phyloP scores from a whole-genome alignment of 371 early-diverging fungal species.

The Mortierella sp. region DNA sequence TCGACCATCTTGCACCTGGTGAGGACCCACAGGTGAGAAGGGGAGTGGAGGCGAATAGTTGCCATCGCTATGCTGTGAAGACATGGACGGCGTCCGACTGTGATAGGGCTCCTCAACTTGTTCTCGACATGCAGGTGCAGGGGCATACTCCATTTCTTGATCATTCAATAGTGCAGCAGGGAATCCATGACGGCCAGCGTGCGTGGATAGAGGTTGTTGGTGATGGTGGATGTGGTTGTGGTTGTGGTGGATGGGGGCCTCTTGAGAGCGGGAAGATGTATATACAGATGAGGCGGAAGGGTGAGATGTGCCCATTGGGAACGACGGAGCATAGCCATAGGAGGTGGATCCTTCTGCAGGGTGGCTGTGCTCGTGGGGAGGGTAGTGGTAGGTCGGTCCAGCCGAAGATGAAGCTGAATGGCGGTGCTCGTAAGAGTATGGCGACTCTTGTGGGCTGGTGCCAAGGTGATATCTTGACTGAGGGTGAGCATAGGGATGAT shows the following conservation, averaged over 20 bases:
- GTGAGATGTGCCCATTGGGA: constrained; percentile 32
- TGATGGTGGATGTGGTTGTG: constrained; percentile 8
- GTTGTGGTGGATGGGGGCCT: background rate
- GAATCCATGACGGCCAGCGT: constrained; percentile 40
- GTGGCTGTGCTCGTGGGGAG: constrained; percentile 30
- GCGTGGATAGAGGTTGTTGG: constrained; percentile 1
- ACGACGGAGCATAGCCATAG: constrained; percentile 29
- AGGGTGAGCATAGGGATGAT: constrained; percentile 13
- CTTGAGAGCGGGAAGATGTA: constrained; percentile 9
- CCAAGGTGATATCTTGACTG: constrained; percentile 18
- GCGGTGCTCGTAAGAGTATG: constrained; percentile 13
- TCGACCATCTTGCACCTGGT: constrained; percentile 14
- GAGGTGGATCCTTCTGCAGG: constrained; percentile 27
- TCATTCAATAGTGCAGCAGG: constrained; percentile 28
- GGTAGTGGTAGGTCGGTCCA: constrained; percentile 1
- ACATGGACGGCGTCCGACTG: constrained; percentile 56
- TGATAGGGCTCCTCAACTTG: constrained; percentile 23
- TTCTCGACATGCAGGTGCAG: constrained; percentile 7
- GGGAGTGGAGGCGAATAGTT: constrained; percentile 46
- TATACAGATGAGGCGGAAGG: constrained; percentile 31
- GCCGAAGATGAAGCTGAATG: constrained; percentile 7
- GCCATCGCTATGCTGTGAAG: constrained; percentile 53
- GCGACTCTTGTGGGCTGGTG: constrained; percentile 8
- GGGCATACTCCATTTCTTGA: constrained; percentile 30
- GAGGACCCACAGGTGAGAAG: constrained; percentile 35